Conservation (phyloP, 176 grass and related monocot species). For the Eragrostis curvula region DNA sequence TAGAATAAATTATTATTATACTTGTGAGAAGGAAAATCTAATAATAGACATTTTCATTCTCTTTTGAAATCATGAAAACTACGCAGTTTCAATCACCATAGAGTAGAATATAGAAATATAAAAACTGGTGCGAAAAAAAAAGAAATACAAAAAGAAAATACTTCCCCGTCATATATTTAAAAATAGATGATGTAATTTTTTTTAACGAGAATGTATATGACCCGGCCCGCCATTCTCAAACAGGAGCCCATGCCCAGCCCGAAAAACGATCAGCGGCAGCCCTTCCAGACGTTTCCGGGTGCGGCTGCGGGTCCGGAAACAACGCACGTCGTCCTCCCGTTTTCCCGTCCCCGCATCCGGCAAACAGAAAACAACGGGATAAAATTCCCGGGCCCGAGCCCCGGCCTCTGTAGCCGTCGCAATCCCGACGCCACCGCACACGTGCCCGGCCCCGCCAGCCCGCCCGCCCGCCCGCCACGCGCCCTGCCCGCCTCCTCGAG, state of each 20-base stretch:
- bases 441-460: conserved; percentile 23
- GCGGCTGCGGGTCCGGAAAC: neutral
- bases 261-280: neutral
- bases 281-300: conserved; percentile 36
- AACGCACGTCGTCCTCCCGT: conserved; percentile 26
- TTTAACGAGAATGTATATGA: too few relatives aligned
- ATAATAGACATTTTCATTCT: too few relatives aligned
- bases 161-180: too few relatives aligned
- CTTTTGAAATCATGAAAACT: too few relatives aligned
- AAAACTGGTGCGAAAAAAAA: too few relatives aligned
- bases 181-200: too few relatives aligned
- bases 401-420: neutral
- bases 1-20: too few relatives aligned
- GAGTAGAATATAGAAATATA: too few relatives aligned
- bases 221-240: neutral
- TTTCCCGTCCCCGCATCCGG: conserved; percentile 55
- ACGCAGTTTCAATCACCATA: too few relatives aligned
- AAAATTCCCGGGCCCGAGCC: conserved; percentile 20
- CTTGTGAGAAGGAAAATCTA: too few relatives aligned
- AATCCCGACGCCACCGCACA: conserved; percentile 11
- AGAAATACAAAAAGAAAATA: too few relatives aligned
- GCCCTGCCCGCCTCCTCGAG: conserved; percentile 11
- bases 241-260: neutral
- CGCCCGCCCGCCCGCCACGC: conserved; percentile 28
- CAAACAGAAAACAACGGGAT: neutral